Conservation (phyloP, 1,139 yeast species). For the Kluyveromyces marxianus region DNA sequence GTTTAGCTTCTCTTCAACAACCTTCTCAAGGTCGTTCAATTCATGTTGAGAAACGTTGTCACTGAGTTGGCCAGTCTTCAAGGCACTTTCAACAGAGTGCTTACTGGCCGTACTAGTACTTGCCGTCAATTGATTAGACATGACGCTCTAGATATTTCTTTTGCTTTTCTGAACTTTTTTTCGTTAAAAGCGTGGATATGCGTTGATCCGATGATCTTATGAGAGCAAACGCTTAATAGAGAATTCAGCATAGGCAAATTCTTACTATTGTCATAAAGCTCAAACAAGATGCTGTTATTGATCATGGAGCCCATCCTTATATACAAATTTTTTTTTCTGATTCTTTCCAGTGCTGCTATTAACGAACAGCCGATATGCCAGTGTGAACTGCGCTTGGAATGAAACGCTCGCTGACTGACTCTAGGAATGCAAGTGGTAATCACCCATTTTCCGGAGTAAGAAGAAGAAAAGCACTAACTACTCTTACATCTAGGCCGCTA, state of each 20-base stretch:
- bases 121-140: neutral
- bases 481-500: too few species aligned
- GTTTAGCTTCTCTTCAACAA: conserved; percentile 16
- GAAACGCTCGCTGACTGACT: too few species aligned
- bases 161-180: neutral
- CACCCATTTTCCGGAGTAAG: too few species aligned
- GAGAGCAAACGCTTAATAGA: neutral
- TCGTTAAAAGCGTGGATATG: too few species aligned
- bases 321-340: neutral
- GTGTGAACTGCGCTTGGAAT: too few species aligned
- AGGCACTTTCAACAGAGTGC: conserved; percentile 2
- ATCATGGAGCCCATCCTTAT: neutral
- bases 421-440: too few species aligned
- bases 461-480: too few species aligned
- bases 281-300: neutral
- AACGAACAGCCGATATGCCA: too few species aligned
- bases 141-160: neutral
- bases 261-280: neutral
- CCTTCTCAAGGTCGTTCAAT: conserved; percentile 12
- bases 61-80: too few species aligned
- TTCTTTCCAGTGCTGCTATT: too few species aligned
- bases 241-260: neutral
- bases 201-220: too few species aligned
- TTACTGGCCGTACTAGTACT: conserved; percentile 2
- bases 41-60: conserved; percentile 3